Evolutionary conservation across 2,329 filamentous ascomycete species (phyloP), one percentile per base, ranked within the genome.

Genomic region (Monosporascus sp.): DNA sequence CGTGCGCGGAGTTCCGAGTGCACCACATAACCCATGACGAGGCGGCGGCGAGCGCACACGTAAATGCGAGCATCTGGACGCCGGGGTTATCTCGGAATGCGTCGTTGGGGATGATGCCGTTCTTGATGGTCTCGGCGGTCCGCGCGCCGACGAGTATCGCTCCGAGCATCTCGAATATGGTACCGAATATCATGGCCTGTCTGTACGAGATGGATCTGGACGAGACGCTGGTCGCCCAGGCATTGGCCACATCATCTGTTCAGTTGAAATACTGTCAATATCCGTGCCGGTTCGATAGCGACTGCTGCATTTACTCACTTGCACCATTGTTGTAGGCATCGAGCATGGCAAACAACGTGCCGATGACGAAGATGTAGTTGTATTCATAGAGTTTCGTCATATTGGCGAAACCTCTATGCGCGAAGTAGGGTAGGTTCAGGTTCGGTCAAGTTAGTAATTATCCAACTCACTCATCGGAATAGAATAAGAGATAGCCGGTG

Each of bases 11-110:
- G 76, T 90, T 78, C 47, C 78, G 77, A 1, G 87, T 90, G 70
- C 87, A 90, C 86, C 86, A 90, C 86, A 89, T 90, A 47, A 90
- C 86, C 87, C 87, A 91, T 9, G 78, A 74, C 1, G 85, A 83
- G 49, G 86, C 84, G 61, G 77, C 86, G 17, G 83, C 83, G 1
- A 83, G 75, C 24, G 83, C 82, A 56, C 81, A 85, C 35, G 82
- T 79, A 64, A 87, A 86, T 52, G 85, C 85, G 49, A 88, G 77
- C 70, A 88, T 80, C 72, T 87, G 85, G 20, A 88, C 84, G 38
- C 80, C 81, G 37, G 85, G 79, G 62, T 88, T 79, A 54, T 71
- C 75, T 1, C 72, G 61, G 72, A 88, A 88, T 54, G 83, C 77
- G 0, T 65, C 55, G 66, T 70, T 75, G 50, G 84, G 83, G 57